A percentile compares a stretch with the other conserved stretches of the same genome.
These are phyloP conservation scores for Plantago elongata DNA, from an alignment of 257 asterid species.

Conservation along the genomic window DNA sequence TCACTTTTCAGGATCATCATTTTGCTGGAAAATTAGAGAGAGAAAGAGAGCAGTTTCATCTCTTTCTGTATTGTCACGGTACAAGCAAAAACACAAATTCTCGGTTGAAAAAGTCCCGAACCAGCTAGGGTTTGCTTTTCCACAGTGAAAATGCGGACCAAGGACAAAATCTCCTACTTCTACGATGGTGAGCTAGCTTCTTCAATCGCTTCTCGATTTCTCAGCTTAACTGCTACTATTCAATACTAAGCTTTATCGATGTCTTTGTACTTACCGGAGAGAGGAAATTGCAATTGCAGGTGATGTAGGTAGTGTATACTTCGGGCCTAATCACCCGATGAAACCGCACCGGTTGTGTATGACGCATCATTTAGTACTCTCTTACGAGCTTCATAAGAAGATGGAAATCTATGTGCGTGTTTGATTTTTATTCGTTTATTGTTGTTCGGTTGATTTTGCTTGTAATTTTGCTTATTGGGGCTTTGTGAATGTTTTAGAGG, in stretches of 20 bases:
- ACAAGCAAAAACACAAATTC: neutral
- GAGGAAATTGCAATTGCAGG: slow-evolving; percentile 45
- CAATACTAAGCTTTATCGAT: neutral
- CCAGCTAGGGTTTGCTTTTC: neutral
- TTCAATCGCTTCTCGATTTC: neutral
- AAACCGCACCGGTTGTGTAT: slow-evolving; percentile 96
- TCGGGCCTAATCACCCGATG: slow-evolving; percentile 99
- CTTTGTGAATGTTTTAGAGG: slow-evolving; percentile 50
- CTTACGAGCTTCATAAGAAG: slow-evolving; percentile 86
- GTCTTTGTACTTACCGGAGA: slow-evolving; percentile 22
- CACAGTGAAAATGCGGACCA: slow-evolving; percentile 53
- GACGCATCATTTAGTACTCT: slow-evolving; percentile 96
- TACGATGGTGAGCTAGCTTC: slow-evolving; percentile 64
- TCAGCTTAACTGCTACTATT: neutral
- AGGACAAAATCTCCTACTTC: slow-evolving; percentile 85
- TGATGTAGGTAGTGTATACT: slow-evolving; percentile 93
- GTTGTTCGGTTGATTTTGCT: neutral
- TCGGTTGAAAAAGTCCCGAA: neutral
- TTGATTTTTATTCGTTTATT: neutral
- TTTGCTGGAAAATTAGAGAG: no score
- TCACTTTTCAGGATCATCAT: no score
- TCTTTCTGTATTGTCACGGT: no score
- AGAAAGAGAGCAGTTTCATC: no score
- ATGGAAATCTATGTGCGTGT: slow-evolving; percentile 93
- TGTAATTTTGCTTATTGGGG: neutral